phyloP scores from a whole-genome alignment of 139 green algal genomes.

The Gonium pectorale region DNA sequence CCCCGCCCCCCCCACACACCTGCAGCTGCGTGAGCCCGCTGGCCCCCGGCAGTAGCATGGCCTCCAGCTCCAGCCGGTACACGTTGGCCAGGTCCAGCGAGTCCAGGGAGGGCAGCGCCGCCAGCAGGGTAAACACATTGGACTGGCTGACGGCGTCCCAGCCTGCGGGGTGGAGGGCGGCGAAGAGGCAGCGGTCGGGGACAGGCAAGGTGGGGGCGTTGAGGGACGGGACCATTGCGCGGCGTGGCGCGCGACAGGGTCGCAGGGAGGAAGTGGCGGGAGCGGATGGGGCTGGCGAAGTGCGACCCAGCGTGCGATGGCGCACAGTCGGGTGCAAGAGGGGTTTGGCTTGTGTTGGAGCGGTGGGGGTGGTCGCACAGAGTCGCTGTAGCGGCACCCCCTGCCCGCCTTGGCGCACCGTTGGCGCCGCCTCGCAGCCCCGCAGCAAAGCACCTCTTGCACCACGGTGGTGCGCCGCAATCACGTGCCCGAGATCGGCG shows the following conservation, averaged over 20 bases:
- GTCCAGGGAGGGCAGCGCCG: slow-evolving; percentile 28
- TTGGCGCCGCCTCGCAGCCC: too few relatives aligned
- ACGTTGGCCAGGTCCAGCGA: slow-evolving; percentile 1
- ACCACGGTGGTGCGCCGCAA: too few relatives aligned
- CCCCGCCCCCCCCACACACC: background rate
- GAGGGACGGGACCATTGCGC: too few relatives aligned
- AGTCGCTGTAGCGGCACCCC: too few relatives aligned
- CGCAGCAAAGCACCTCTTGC: too few relatives aligned
- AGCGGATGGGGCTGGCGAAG: background rate
- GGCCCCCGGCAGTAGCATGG: slow-evolving; percentile 9
- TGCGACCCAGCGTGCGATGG: background rate
- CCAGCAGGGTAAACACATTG: background rate
- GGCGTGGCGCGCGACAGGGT: too few relatives aligned
- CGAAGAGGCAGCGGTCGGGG: background rate
- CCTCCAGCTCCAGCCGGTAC: slow-evolving; percentile 25
- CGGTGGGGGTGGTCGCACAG: background rate
- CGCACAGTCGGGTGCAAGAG: background rate
- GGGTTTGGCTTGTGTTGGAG: background rate
- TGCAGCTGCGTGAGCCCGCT: slow-evolving; percentile 3
- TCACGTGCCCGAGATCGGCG: too few relatives aligned
- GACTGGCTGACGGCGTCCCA: slow-evolving; percentile 19
- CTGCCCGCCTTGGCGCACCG: too few relatives aligned
- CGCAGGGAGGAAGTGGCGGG: background rate
- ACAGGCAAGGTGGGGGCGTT: too few relatives aligned
- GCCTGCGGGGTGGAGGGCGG: background rate